Evolutionary conservation across 208 protist genomes (phyloP), one percentile per base, ranked within the genome.

Genomic region (Phytomonas sp.): DNA sequence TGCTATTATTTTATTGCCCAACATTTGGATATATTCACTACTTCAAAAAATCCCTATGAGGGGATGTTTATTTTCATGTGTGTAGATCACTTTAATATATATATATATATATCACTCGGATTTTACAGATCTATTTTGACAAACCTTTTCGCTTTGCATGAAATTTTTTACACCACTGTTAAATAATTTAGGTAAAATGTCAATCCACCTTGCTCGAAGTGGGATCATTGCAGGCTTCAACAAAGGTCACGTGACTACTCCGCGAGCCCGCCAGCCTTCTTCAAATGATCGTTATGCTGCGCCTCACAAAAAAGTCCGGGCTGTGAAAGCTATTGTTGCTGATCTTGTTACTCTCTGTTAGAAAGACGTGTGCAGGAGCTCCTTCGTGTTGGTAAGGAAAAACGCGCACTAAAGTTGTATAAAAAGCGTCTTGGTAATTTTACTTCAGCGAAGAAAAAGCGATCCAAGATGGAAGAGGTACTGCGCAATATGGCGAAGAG

Each of bases 1-100:
- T 66, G 6, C 2, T 23, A n/a, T 69, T 37, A 30, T 56, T 31
- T 60, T 29, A 1, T 60, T 29, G 45, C 33, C 36, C 29, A 16
- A 23, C 63, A 72, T 74, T 52, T 74, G 8, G 49, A 4, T 36
- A 70, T 16, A 65, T 36, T 63, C 4, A 65, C 14, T 63, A 63
- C 33, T 63, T 63, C n/a, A 19, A 68, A 42, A 68, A 32, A 68
- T 19, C 12, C 14, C 29, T 12, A 19, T 37, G 14, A 37, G 37
- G n/a, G n/a, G 11, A 11, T 49, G 40, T 11, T 1, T 11, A 49
- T 49, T 49, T 1, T 49, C 12, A 1, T 49, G 19, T 49, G 40
- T 49, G 40, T 49, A 49, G 11, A 49, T 49, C 19, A 11, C 19
- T 1, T 49, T 23, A 14, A 56, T 7, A 56, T 26, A 56, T 49